Conservation (phyloP, 2,329 filamentous ascomycete genomes). For the Cladosporium cucumerinum region DNA sequence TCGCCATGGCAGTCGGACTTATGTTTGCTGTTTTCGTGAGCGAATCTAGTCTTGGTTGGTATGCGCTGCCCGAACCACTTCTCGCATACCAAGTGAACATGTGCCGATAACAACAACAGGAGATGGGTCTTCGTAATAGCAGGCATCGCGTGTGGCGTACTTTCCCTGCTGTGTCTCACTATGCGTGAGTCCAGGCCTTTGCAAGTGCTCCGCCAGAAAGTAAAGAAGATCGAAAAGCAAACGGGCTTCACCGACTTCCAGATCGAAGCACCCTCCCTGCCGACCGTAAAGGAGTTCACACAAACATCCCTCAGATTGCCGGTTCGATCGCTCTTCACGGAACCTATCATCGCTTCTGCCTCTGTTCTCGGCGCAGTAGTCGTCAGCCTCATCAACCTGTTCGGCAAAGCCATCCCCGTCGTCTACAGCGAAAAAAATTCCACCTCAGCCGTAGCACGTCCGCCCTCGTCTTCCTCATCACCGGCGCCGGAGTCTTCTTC, state of each 20-base stretch:
- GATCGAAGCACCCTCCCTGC: constrained; percentile 40
- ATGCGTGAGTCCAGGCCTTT: constrained; percentile 48
- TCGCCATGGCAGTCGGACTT: constrained; percentile 4
- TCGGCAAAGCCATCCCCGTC: constrained; percentile 43
- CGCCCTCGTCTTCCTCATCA: constrained; percentile 52
- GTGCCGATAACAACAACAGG: constrained; percentile 29
- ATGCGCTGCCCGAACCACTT: background rate
- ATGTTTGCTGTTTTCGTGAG: constrained; percentile 17
- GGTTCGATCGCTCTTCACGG: constrained; percentile 43
- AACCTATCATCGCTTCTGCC: constrained; percentile 47
- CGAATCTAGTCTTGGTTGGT: constrained; percentile 22
- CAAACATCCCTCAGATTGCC: constrained; percentile 41
- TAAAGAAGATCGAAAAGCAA: constrained; percentile 31
- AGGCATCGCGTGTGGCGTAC: constrained; percentile 37
- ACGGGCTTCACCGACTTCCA: constrained; percentile 28
- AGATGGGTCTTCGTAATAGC: constrained; percentile 47
- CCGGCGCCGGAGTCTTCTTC: constrained; percentile 57
- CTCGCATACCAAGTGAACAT: background rate
- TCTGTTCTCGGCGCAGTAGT: constrained; percentile 44
- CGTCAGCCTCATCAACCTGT: constrained; percentile 49
- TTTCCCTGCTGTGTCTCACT: constrained; percentile 36
- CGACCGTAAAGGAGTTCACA: constrained; percentile 38
- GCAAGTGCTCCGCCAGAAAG: constrained; percentile 39
- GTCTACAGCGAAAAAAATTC: constrained; percentile 36
- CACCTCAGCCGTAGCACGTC: constrained; percentile 40